phyloP scores from a whole-genome alignment of 1,284 basidiomycete species.

The Sanghuangporus sanghuang region DNA sequence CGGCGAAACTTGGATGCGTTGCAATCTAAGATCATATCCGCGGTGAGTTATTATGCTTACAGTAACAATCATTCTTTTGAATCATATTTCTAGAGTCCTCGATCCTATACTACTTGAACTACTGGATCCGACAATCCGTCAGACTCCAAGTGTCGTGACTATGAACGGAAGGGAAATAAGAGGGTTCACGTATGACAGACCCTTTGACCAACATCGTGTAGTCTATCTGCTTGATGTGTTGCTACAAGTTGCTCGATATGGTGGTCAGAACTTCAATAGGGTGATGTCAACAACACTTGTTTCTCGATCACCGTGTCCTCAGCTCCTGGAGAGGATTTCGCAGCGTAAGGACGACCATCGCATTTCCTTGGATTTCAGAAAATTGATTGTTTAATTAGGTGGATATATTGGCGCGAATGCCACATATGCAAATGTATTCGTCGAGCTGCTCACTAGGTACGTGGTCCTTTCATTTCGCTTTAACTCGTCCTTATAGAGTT shows the following conservation, averaged over 20 bases:
- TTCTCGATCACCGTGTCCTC: slow-evolving; percentile 55
- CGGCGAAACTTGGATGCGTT: slow-evolving; percentile 94
- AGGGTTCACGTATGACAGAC: slow-evolving; percentile 62
- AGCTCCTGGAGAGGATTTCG: slow-evolving; percentile 54
- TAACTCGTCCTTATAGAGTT: background rate
- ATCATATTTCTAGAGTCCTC: slow-evolving; percentile 50
- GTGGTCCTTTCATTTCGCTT: slow-evolving; percentile 20
- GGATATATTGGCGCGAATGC: slow-evolving; percentile 48
- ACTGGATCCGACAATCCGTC: slow-evolving; percentile 61
- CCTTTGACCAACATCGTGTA: slow-evolving; percentile 74
- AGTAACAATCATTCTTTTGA: background rate
- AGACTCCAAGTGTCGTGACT: slow-evolving; percentile 40
- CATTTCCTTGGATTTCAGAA: slow-evolving; percentile 1
- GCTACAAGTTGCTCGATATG: slow-evolving; percentile 76
- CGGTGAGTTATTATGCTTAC: slow-evolving; percentile 45
- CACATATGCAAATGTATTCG: slow-evolving; percentile 71
- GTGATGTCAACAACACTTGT: slow-evolving; percentile 56
- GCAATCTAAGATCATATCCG: slow-evolving; percentile 85
- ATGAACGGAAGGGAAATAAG: slow-evolving; percentile 63
- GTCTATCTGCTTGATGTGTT: slow-evolving; percentile 74
- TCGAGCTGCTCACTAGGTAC: slow-evolving; percentile 66
- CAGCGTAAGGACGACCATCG: slow-evolving; percentile 36
- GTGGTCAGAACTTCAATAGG: slow-evolving; percentile 82
- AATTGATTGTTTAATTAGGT: slow-evolving; percentile 30
- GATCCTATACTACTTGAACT: slow-evolving; percentile 84